phyloP scores from a whole-genome alignment of 768 basidiomycete genomes.

The Amanita muscaria region DNA sequence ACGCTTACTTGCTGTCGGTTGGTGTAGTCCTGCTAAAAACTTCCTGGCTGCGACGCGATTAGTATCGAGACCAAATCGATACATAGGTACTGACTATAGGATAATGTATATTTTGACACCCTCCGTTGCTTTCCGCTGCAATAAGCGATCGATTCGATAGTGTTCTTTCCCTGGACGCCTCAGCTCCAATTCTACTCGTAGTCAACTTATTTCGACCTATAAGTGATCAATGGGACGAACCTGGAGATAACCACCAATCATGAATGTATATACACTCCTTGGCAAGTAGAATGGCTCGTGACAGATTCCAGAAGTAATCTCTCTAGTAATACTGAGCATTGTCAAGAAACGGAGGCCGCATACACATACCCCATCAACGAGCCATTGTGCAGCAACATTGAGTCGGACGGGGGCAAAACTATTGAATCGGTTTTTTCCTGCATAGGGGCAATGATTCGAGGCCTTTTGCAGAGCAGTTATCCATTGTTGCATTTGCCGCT shows the following conservation, averaged over 20 bases:
- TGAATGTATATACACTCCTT: slow-evolving; percentile 89
- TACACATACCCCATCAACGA: slow-evolving; percentile 83
- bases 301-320: slow-evolving; percentile 98
- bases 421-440: slow-evolving; percentile 77
- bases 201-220: neutral
- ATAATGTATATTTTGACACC: slow-evolving; percentile 96
- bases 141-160: slow-evolving; percentile 78
- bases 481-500: slow-evolving; percentile 97
- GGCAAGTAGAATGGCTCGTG: slow-evolving; percentile 83
- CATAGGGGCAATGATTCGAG: slow-evolving; percentile 69
- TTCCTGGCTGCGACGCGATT: slow-evolving; percentile 61
- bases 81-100: slow-evolving; percentile 57
- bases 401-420: slow-evolving; percentile 89
- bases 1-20: slow-evolving; percentile 77
- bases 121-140: slow-evolving; percentile 88
- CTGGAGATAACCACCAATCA: slow-evolving; percentile 96
- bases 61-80: slow-evolving; percentile 5
- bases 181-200: slow-evolving; percentile 73
- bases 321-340: slow-evolving; percentile 39
- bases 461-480: slow-evolving; percentile 85
- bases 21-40: slow-evolving; percentile 94
- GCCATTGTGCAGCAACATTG: slow-evolving; percentile 95
- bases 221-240: slow-evolving; percentile 26
- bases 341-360: neutral
- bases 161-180: slow-evolving; percentile 77